phyloP scores from a whole-genome alignment of 352 stramenopile genomes.

The Globisporangium mamillatum region DNA sequence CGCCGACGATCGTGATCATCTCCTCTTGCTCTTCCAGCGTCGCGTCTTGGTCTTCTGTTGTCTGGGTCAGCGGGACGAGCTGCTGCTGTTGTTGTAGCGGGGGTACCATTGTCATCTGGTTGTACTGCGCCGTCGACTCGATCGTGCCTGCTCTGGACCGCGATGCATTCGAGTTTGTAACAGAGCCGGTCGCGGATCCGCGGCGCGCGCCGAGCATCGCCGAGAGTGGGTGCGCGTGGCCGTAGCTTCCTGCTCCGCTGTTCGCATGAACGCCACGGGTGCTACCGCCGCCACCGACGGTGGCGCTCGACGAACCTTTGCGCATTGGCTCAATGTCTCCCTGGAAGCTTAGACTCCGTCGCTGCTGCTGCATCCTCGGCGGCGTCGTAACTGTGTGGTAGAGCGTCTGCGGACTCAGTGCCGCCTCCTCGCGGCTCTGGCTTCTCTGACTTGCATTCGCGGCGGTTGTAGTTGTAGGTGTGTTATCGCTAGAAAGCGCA shows the following conservation, averaged over 20 bases:
- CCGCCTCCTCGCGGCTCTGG: neutral
- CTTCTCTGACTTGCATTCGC: neutral
- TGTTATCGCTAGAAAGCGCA: neutral
- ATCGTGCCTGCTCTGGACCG: neutral
- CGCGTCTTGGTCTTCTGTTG: neutral
- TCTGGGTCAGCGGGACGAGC: constrained; percentile 15
- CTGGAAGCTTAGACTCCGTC: constrained; percentile 9
- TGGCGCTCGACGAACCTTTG: neutral
- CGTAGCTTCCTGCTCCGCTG: constrained; percentile 13
- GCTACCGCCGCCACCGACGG: neutral
- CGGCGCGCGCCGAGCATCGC: constrained; percentile 33
- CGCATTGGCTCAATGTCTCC: constrained; percentile 15
- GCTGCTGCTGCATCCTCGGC: constrained; percentile 8
- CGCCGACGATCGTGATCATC: constrained; percentile 12
- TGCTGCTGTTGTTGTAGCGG: constrained; percentile 11
- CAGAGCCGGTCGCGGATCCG: neutral
- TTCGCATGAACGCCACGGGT: constrained; percentile 9
- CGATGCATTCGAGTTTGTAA: neutral
- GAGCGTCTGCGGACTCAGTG: neutral
- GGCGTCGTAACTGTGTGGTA: constrained; percentile 37
- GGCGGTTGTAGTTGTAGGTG: neutral
- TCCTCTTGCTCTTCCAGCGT: neutral
- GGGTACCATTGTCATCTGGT: neutral
- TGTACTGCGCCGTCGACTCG: constrained; percentile 20
- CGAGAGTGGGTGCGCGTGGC: constrained; percentile 46